Evolutionary conservation across 2,329 filamentous ascomycete genomes (phyloP).

Genomic region (Helotiales sp.): DNA sequence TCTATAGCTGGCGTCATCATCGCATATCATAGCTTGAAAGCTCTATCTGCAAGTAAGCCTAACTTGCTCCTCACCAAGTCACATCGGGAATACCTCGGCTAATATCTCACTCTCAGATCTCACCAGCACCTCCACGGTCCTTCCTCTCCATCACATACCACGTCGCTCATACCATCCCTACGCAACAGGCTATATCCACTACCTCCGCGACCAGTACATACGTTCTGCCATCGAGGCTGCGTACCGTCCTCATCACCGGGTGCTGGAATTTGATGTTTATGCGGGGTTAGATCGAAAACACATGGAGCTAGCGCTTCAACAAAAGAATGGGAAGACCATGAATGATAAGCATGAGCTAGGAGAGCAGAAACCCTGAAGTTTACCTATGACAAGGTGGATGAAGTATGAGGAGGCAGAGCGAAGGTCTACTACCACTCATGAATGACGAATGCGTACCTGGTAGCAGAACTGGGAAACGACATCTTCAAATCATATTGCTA

Average conservation of each 20-base stretch:
- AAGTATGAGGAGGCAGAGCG: no score
- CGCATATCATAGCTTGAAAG: conserved; percentile 6
- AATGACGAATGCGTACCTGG: no score
- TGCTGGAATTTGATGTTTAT: background rate
- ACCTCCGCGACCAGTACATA: background rate
- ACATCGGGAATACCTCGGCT: background rate
- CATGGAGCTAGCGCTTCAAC: conserved; percentile 6
- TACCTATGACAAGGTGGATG: no score
- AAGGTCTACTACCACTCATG: no score
- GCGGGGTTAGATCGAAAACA: background rate
- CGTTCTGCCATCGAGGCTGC: background rate
- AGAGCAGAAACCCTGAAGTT: background rate
- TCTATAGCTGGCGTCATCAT: background rate
- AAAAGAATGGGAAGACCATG: no score
- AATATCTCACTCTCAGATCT: background rate
- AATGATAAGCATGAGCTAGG: background rate
- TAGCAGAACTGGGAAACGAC: no score
- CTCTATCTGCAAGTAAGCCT: conserved; percentile 1
- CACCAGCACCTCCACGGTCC: background rate
- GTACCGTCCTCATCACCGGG: background rate
- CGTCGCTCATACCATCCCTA: conserved; percentile 7
- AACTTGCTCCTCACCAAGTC: background rate
- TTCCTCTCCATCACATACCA: background rate
- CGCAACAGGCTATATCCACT: background rate
- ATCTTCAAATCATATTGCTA: no score